Evolutionary conservation across 768 basidiomycete genomes (phyloP).

Genomic region (Collybia sordida): DNA sequence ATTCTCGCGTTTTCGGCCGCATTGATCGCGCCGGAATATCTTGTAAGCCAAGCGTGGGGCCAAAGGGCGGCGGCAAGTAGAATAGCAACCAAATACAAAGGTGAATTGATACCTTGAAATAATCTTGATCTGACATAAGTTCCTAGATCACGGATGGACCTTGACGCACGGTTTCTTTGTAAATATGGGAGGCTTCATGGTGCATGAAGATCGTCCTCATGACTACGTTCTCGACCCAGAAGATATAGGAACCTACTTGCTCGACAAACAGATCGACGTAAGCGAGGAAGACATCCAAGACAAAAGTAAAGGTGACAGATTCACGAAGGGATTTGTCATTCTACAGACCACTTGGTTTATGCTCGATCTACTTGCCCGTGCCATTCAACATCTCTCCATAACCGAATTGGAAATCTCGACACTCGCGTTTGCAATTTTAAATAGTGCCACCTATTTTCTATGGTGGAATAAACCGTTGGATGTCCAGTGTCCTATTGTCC

Average conservation of each 20-base stretch:
- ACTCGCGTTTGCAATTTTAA: conserved; percentile 25
- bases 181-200: conserved; percentile 28
- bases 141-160: conserved; percentile 11
- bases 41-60: no score
- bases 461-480: conserved; percentile 36
- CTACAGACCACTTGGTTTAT: conserved; percentile 33
- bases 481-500: conserved; percentile 11
- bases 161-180: conserved; percentile 22
- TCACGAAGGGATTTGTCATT: conserved; percentile 28
- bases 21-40: no score
- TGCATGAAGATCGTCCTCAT: neutral
- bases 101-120: no score
- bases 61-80: no score
- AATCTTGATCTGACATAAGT: neutral
- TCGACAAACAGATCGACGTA: neutral
- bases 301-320: conserved; percentile 28
- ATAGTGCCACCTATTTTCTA: conserved; percentile 22
- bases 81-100: no score
- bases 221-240: neutral
- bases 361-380: conserved; percentile 24
- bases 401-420: conserved; percentile 32
- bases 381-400: conserved; percentile 17
- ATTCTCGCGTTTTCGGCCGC: no score
- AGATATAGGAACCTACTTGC: neutral
- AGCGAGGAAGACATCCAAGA: conserved; percentile 22